phyloP scores from a whole-genome alignment of 306 rosid genomes.

The Prunus dulcis region DNA sequence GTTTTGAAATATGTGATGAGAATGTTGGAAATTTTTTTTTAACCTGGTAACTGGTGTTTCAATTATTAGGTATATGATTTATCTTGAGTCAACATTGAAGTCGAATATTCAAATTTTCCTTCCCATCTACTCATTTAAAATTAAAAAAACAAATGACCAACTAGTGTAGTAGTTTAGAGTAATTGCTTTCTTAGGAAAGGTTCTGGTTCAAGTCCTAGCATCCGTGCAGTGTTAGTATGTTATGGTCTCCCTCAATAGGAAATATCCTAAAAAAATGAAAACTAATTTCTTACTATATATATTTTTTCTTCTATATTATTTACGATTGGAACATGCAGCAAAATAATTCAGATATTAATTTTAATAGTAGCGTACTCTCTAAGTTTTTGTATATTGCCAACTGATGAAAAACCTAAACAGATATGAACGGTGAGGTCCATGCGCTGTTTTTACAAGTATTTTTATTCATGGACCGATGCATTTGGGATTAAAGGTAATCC shows the following conservation, averaged over 20 bases:
- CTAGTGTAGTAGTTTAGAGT: too few relatives aligned
- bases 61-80: not conserved
- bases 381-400: not conserved
- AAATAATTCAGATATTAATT: not conserved
- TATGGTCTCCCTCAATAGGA: too few relatives aligned
- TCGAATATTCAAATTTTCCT: too few relatives aligned
- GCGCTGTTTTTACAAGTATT: not conserved
- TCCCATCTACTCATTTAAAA: too few relatives aligned
- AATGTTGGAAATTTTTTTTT: not conserved
- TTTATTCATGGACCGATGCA: not conserved
- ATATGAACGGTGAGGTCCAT: not conserved
- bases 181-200: too few relatives aligned
- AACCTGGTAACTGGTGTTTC: not conserved
- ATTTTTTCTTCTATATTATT: not conserved
- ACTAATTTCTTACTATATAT: not conserved
- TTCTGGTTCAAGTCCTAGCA: accelerated
- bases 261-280: too few relatives aligned
- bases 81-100: too few relatives aligned
- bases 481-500: not conserved
- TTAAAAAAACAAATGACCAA: too few relatives aligned
- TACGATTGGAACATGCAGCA: not conserved
- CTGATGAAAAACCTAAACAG: not conserved
- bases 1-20: not conserved
- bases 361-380: not conserved
- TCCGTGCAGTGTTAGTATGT: too few relatives aligned